Evolutionary conservation across 129 eudicot genomes (phyloP), one percentile per base, ranked within the genome.

Genomic region (Cynara cardunculus): DNA sequence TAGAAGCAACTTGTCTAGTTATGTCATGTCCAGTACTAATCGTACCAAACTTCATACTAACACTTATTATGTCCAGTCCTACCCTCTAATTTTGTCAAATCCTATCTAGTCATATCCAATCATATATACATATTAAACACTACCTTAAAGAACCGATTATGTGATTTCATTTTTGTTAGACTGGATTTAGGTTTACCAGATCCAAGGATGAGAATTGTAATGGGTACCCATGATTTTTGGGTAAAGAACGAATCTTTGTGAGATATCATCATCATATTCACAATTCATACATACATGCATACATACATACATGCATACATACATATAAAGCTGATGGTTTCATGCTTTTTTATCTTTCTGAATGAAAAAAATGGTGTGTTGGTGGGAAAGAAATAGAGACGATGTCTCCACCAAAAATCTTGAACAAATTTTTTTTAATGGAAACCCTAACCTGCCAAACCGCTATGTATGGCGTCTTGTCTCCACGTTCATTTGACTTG

Each of bases 401-500:
- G 0, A 78, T 39, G 49, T 64, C 67, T 64, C 30, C 73, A 34
- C 8, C 61, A 53, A 80, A 41, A 41, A 41, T 41, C 49, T 37
- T 41, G 65, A 18, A 72, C 72, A 34, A 3, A 11, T 49, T n/a
- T 22, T 9, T 46, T 69, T 78, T 30, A 28, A 59, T 28, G n/a
- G 39, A 9, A 56, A 72, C 53, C 75, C 28, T 71, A 69, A 35
- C n/a, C 46, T 7, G 2, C 73, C 32, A 70, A 7, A 3, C 80
- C 81, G 81, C 14, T 56, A 53, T 49, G 24, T 76, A 56, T 69
- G 81, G 30, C 68, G 16, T 31, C 78, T 71, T 83, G 82, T 71
- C 78, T 72, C 70, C 86, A 83, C 86, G 79, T 83, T 77, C 86
- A 72, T 83, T 83, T 83, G 82, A 83, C 86, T 62, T 76, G 69